A percentile compares a stretch with the other conserved stretches of the same genome.
These are phyloP conservation scores for Plasmopara muralis DNA, from an alignment of 352 stramenopile genomes.

Conservation along the genomic window DNA sequence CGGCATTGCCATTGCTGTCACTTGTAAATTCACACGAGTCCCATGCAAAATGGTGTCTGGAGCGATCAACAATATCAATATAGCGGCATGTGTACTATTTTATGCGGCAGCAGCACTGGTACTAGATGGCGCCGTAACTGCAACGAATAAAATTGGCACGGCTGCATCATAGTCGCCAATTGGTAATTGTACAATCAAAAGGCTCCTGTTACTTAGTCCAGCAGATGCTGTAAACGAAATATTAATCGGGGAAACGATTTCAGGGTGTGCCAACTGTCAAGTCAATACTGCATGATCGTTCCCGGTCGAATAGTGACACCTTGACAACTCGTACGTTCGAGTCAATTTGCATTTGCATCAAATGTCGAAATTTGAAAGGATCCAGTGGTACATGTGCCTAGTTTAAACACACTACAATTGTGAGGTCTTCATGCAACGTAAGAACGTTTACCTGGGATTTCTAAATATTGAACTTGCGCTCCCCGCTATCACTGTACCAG, in stretches of 20 bases:
- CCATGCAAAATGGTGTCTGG: constrained; percentile 22
- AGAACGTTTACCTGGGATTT: constrained; percentile 30
- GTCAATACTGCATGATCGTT: constrained; percentile 27
- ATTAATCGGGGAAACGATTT: constrained; percentile 33
- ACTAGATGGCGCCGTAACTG: constrained; percentile 14
- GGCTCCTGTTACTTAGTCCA: constrained; percentile 28
- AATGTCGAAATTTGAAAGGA: constrained; percentile 32
- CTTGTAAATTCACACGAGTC: constrained; percentile 24
- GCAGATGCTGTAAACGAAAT: constrained; percentile 49
- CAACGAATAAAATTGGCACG: constrained; percentile 17
- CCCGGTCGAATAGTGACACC: constrained; percentile 33
- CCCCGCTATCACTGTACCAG: constrained; percentile 18
- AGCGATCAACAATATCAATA: constrained; percentile 37
- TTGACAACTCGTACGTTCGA: constrained; percentile 24
- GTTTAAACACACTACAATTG: background rate
- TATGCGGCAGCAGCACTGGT: constrained; percentile 34
- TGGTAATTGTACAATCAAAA: constrained; percentile 35
- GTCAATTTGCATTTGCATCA: constrained; percentile 26
- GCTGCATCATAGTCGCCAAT: constrained; percentile 33
- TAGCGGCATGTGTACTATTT: constrained; percentile 22
- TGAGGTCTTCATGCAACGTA: constrained; percentile 1
- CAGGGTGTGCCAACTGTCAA: constrained; percentile 32
- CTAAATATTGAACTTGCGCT: constrained; percentile 17
- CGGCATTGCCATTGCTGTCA: constrained; percentile 42
- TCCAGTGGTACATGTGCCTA: constrained; percentile 30